A percentile compares a stretch with the other conserved stretches of the same genome.
These are phyloP conservation scores for Coniochaeta sp. DNA, from an alignment of 2,329 filamentous ascomycete genomes.

Conservation along the genomic window DNA sequence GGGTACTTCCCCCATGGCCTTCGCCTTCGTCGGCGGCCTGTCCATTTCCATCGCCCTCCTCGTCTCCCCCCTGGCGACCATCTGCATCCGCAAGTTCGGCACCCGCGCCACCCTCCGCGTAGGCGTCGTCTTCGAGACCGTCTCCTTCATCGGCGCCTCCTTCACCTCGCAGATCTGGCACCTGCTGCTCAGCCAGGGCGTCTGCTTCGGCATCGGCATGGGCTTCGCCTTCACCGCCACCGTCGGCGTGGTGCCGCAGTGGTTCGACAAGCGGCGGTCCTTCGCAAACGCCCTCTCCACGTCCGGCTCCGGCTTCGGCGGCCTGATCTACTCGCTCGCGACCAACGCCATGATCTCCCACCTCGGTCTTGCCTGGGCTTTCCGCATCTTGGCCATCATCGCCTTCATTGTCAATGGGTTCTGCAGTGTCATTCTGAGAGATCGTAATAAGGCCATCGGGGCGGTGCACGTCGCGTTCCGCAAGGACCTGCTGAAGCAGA, in stretches of 20 bases:
- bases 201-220: slow-evolving; percentile 72
- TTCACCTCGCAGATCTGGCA: slow-evolving; percentile 67
- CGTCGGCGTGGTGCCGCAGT: slow-evolving; percentile 63
- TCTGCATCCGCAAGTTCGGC: slow-evolving; percentile 51
- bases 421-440: slow-evolving; percentile 56
- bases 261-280: slow-evolving; percentile 62
- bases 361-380: slow-evolving; percentile 59
- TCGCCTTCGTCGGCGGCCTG: slow-evolving; percentile 70
- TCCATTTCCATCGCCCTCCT: slow-evolving; percentile 59
- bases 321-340: slow-evolving; percentile 59
- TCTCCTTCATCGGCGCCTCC: slow-evolving; percentile 60
- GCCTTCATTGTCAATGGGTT: slow-evolving; percentile 56
- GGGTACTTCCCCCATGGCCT: slow-evolving; percentile 56
- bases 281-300: slow-evolving; percentile 63
- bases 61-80: slow-evolving; percentile 60
- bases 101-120: slow-evolving; percentile 57
- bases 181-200: slow-evolving; percentile 65
- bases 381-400: slow-evolving; percentile 56
- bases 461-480: slow-evolving; percentile 62
- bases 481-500: slow-evolving; percentile 48
- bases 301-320: slow-evolving; percentile 68
- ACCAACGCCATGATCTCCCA: slow-evolving; percentile 60
- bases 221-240: slow-evolving; percentile 67
- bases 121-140: slow-evolving; percentile 56
- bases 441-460: slow-evolving; percentile 65